Evolutionary conservation across 2,329 filamentous ascomycete genomes (phyloP), one percentile per base, ranked within the genome.

Genomic region (Macrophomina phaseolina): DNA sequence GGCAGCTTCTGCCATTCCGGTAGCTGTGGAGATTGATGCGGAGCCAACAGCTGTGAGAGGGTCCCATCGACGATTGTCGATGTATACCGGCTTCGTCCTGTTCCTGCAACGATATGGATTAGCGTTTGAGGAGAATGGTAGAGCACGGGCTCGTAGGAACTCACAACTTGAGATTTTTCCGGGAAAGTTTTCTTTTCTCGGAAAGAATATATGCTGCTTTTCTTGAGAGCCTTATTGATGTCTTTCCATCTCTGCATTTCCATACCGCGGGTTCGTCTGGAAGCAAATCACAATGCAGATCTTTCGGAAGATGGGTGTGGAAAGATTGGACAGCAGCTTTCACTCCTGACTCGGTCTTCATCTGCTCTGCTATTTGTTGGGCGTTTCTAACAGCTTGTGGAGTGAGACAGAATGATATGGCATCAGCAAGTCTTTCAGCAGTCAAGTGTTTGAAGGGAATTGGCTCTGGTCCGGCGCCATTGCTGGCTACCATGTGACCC

Each of bases 181-280:
- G 55, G 9, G 12, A 14, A 4, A 60, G 12, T 32, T 46, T 60
- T 8, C 38, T 23, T 23, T 18, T 32, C 6, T 45, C 55, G 11
- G 38, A 14, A 23, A 60, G 23, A 2, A 2, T 45, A 6, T 14
- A 8, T 3, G 55, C 55, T 3, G 38, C 55, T 30, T 3, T 8
- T 23, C 40, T 60, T 6, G 55, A 60, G 3, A 60, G 55, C 38
- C n/a, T 60, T 34, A 60, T 46, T 14, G 5, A 4, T 4, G 6
- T 46, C 16, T 60, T 60, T 6, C 55, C 38, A 1, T 60, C 38
- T 18, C 34, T 60, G 12, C 16, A 45, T 3, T 46, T 46, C 92
- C 93, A 97, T 0, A 90, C 89, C 0, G 93, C 93, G 1, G 87
- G 84, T 42, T 88, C 84, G 61, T 85, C 85, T 0, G 91, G 91